A percentile compares a stretch with the other conserved stretches of the same genome.
phyloP scores from a whole-genome alignment of 352 stramenopile genomes.

The Pythium dissimile region DNA sequence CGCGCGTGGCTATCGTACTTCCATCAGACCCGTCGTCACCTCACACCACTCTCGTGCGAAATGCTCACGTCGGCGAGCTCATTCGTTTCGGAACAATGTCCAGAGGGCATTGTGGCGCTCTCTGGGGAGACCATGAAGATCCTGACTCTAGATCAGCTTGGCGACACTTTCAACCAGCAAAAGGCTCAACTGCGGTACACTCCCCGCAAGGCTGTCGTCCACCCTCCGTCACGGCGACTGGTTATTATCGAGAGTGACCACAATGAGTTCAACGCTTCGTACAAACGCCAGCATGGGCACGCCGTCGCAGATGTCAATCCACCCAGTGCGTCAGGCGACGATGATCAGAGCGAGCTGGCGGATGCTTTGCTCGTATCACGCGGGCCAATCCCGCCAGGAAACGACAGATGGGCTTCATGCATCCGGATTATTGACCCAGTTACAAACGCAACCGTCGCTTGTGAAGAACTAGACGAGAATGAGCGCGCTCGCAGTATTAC shows the following conservation, averaged over 20 bases:
- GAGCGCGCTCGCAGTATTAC: constrained; percentile 93
- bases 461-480: constrained; percentile 92
- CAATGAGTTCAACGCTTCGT: constrained; percentile 93
- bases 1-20: constrained; percentile 96
- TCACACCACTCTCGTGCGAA: constrained; percentile 96
- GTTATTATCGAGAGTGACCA: constrained; percentile 98
- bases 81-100: constrained; percentile 96
- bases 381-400: constrained; percentile 50
- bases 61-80: constrained; percentile 92
- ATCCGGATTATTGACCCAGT: constrained; percentile 97
- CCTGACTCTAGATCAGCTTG: constrained; percentile 93
- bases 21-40: constrained; percentile 86
- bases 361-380: constrained; percentile 71
- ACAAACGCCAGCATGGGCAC: constrained; percentile 83
- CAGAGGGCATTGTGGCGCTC: constrained; percentile 96
- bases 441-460: constrained; percentile 79
- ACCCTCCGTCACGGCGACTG: constrained; percentile 85
- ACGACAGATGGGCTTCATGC: constrained; percentile 95
- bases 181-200: constrained; percentile 96
- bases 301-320: constrained; percentile 56
- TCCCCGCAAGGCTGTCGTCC: constrained; percentile 92
- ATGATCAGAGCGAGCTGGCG: constrained; percentile 84
- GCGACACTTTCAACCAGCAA: constrained; percentile 97
- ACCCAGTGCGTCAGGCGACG: constrained; percentile 56
- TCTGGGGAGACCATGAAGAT: constrained; percentile 96